Evolutionary conservation across 192 early-diverging fungal species (phyloP).

Genomic region (Coemansia sp.): DNA sequence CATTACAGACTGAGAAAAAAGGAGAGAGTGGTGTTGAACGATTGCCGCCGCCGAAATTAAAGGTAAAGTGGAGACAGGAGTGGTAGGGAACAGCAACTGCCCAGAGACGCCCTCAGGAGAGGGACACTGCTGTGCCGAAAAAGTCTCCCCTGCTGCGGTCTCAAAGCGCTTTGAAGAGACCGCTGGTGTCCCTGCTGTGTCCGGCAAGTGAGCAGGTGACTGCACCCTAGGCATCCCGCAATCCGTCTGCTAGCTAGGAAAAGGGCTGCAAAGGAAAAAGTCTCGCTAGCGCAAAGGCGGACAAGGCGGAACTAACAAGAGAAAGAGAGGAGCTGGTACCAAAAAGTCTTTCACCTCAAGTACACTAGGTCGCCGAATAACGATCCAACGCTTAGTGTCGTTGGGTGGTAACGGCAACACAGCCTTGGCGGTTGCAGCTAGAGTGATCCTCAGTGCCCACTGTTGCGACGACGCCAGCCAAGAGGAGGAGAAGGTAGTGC

Average conservation of each 20-base stretch:
- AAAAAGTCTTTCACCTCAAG: conserved; percentile 7
- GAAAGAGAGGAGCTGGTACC: background rate
- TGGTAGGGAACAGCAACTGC: background rate
- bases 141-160: conserved; percentile 5
- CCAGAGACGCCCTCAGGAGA: conserved; percentile 5
- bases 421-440: background rate
- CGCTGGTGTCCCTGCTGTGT: background rate
- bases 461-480: background rate
- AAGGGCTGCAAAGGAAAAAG: background rate
- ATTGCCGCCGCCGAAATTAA: conserved; percentile 1
- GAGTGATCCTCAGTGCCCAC: background rate
- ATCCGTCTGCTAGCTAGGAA: background rate
- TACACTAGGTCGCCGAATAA: background rate
- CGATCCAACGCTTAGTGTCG: background rate
- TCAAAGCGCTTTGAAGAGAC: background rate
- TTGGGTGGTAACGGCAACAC: background rate
- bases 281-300: background rate
- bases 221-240: conserved; percentile 2
- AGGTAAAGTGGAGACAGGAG: conserved; percentile 1
- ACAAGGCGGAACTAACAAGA: background rate
- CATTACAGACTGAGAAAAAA: conserved; percentile 1
- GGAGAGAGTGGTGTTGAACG: background rate
- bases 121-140: background rate
- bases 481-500: background rate
- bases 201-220: background rate